Evolutionary conservation across 345 rosid species (phyloP), one percentile per base, ranked within the genome.

Genomic region (Schrenkiella parvula): DNA sequence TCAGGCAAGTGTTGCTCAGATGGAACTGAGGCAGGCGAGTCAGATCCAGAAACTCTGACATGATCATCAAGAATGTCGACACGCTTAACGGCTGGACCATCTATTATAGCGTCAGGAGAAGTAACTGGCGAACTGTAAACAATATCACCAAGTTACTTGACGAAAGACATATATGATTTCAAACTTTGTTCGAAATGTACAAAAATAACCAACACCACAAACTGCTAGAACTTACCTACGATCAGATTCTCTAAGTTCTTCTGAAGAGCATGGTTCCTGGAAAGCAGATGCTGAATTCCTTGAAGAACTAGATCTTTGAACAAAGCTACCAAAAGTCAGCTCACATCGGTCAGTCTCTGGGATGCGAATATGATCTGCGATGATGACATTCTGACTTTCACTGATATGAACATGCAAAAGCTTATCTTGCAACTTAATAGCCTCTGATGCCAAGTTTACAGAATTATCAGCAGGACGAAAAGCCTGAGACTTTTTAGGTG

Each of bases 21-120:
- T 8, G 58, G 37, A 6, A 53, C 58, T 6, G 58, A 8, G 0
- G 28, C 37, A 53, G 11, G 37, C 28, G 37, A 53, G 21, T n/a
- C 58, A 53, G 58, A 53, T 53, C 25, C 58, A 53, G 58, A 53
- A 53, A 53, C 18, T 53, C 58, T 53, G 37, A 28, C 58, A 53
- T 28, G 37, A 53, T 53, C 58, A 53, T 28, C 58, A 53, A 8
- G 21, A 53, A 53, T 53, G 15, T 53, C 58, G 12, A 53, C 28
- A 28, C 37, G 21, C 37, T 28, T 53, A 53, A 28, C 35, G 2
- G 21, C 58, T 6, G 37, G 58, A 53, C 37, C 2, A 53, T 53
- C 58, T n/a, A 35, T 8, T 28, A 53, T 1, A 15, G 58, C 13
- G 13, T 53, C 58, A 4, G 58, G 58, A 28, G 58, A 14, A 53